Percentiles rank a stretch among this genome's conserved stretches.
Conservation (phyloP, 1,284 basidiomycete species). For the Marasmius sp. region DNA sequence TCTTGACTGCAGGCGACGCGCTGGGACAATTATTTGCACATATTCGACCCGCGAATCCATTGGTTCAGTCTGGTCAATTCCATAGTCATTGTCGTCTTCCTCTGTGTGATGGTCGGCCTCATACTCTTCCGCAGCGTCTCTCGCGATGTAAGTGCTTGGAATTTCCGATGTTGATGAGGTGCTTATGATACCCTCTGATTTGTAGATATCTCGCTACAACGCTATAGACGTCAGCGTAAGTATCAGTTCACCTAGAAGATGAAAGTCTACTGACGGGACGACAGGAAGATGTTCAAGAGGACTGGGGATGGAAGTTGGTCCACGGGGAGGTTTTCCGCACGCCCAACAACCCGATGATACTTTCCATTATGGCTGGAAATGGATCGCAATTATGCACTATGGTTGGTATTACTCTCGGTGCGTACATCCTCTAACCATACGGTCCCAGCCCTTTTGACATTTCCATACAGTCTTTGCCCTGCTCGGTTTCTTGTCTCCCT, state of each 20-base stretch:
- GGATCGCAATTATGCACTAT: slow-evolving; percentile 90
- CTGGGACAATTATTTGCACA: slow-evolving; percentile 94
- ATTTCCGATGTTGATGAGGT: slow-evolving; percentile 34
- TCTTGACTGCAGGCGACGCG: slow-evolving; percentile 71
- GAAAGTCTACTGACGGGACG: slow-evolving; percentile 10
- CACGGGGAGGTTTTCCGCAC: slow-evolving; percentile 96
- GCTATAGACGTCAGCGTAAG: slow-evolving; percentile 87
- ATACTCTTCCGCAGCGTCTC: slow-evolving; percentile 86
- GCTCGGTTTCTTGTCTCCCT: slow-evolving; percentile 96
- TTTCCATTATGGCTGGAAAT: slow-evolving; percentile 88
- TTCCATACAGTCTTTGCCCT: slow-evolving; percentile 78
- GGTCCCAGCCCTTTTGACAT: too few species aligned
- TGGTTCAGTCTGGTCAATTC: slow-evolving; percentile 96
- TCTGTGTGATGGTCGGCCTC: slow-evolving; percentile 93
- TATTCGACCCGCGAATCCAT: slow-evolving; percentile 80
- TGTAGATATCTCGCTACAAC: slow-evolving; percentile 93
- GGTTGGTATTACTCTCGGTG: slow-evolving; percentile 85
- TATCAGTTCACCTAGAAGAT: slow-evolving; percentile 7
- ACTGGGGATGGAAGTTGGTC: slow-evolving; percentile 97
- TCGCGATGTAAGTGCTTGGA: slow-evolving; percentile 72
- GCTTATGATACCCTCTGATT: slow-evolving; percentile 12
- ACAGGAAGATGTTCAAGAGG: slow-evolving; percentile 95
- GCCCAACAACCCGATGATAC: slow-evolving; percentile 75
- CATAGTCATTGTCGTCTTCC: slow-evolving; percentile 86
- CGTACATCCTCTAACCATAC: slow-evolving; percentile 13